Evolutionary conservation across 2,329 filamentous ascomycete species (phyloP), one percentile per base, ranked within the genome.

Genomic region (Beauveria scarabaeidicola): DNA sequence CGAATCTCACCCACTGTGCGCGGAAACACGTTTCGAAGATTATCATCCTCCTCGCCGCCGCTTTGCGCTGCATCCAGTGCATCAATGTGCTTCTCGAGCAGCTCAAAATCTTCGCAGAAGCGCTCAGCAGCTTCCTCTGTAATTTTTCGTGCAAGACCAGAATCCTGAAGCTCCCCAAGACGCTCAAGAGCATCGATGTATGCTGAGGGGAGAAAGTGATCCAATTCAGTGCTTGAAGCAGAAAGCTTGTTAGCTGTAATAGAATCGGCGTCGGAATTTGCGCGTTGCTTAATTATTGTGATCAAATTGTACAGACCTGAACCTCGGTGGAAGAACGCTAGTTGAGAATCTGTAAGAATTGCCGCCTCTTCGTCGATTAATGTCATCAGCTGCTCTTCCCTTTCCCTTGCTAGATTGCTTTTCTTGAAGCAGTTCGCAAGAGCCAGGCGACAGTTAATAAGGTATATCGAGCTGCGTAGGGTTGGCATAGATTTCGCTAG

Each of bases 121-220:
- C 77, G 81, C 65, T 90, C 86, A 0, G 91, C 89, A 0, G 92
- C 93, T 64, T 89, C 84, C 66, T 95, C 90, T 0, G 90, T 94
- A 52, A 96, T 83, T 51, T 86, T 79, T 52, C 90, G 83, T 15
- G 88, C 87, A 60, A 96, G 75, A 11, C 79, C 80, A 1, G 88
- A 83, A 67, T 90, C 89, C 63, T 88, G 85, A 1, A 99, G 75
- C 46, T 83, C 78, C 64, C 87, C 87, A 27, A 97, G 73, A 62
- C 91, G 90, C 54, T 94, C 89, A 66, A 90, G 85, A 3, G 92
- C 92, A 70, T 99, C 94, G 79, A 97, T 93, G 32, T 96, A 80
- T 3, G 93, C 94, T 1, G 91, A 95, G 0, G 94, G 92, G 25
- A 99, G 77, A 74, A 97, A 99, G 62, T 91, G 86, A 68, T 99